Evolutionary conservation across 352 stramenopile genomes (phyloP).

Genomic region (Blastocystis sp.): DNA sequence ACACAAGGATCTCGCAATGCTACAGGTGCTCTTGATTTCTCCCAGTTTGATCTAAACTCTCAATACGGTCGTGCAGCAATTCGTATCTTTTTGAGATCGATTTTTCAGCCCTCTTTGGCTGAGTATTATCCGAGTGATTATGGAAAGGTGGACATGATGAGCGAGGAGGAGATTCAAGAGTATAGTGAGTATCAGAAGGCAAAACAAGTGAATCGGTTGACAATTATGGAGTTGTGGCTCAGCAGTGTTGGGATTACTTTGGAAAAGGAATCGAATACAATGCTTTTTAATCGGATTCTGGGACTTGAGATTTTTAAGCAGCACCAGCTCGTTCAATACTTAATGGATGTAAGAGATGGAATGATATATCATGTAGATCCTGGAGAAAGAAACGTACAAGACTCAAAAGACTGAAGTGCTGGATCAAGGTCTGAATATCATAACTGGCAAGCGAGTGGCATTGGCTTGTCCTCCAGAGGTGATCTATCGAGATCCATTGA

Average conservation of each 20-base stretch:
- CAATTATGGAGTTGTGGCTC: neutral
- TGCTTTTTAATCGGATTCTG: slow-evolving; percentile 10
- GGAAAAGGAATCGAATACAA: neutral
- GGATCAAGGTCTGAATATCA: slow-evolving; percentile 23
- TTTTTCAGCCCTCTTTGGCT: neutral
- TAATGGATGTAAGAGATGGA: neutral
- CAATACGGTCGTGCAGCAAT: neutral
- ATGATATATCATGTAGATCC: neutral
- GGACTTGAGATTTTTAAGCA: slow-evolving; percentile 19
- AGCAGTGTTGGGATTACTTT: neutral
- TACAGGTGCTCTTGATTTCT: slow-evolving; percentile 33
- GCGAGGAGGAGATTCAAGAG: neutral
- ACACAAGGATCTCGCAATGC: slow-evolving; percentile 42
- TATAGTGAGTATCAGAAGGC: neutral
- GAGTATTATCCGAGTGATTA: slow-evolving; percentile 6
- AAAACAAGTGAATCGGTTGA: neutral
- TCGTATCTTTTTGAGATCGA: neutral
- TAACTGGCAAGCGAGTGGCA: neutral
- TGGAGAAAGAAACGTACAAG: slow-evolving; percentile 21
- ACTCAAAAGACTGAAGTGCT: neutral
- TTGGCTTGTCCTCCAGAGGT: neutral
- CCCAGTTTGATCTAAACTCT: slow-evolving; percentile 41
- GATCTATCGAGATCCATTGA: slow-evolving; percentile 14
- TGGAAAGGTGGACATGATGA: neutral
- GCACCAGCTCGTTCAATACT: neutral